Evolutionary conservation across 805 yeast genomes (phyloP), one percentile per base, ranked within the genome.

Genomic region (Pichia paraexigua): DNA sequence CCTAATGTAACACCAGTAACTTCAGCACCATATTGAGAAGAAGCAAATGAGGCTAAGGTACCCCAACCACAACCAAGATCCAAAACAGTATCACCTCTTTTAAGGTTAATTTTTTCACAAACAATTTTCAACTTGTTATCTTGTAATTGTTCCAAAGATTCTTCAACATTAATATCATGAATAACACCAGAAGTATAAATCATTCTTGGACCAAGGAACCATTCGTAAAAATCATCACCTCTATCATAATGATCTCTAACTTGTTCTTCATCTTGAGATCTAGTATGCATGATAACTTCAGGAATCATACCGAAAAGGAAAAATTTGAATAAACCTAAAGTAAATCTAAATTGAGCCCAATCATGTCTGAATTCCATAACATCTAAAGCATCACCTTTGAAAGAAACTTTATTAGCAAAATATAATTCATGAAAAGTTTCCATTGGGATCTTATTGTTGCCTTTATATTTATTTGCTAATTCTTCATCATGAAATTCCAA

Each of bases 61-160:
- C 97, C 97, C 97, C 97, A 89, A 60, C 97, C 97, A 71, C 96
- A 89, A 56, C 97, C 97, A 53, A 89, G 72, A 64, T 89, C 97
- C 54, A 89, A 80, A 67, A 88, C 74, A 55, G 72, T 73, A 58
- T 89, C 96, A 60, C 88, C 94, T 58, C 78, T 62, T 63, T 82
- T 64, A 60, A 89, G 75, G 54, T 78, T 86, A 57, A 88, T 83
- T 73, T 89, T 89, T 70, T 87, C 95, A 66, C 95, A 90, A 50
- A 89, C 95, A 62, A 85, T 72, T 64, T 87, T 84, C 67, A 89
- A 76, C 72, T 90, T 89, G 76, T 89, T 89, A 72, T 89, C 97
- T 74, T 90, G 97, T 64, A 90, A 64, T 64, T 82, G 73, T 69
- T 83, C 89, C 57, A 89, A 78, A 48, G 94, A 63, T 74, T 89